Conservation (phyloP, 108 stramenopile species). For the Cyclotella cryptica region DNA sequence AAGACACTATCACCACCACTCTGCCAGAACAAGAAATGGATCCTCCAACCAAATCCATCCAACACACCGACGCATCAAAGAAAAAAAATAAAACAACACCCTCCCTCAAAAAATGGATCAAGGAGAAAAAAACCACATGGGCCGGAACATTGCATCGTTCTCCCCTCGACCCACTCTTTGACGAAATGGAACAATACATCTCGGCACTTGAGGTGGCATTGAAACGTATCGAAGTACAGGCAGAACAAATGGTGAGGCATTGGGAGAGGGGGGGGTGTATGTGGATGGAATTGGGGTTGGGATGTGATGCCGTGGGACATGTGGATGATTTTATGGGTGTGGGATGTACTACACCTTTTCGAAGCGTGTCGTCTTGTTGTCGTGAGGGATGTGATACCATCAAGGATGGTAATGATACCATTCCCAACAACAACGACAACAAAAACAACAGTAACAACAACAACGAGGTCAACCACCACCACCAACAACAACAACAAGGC, state of each 20-base stretch:
- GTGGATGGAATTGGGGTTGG: constrained; percentile 58
- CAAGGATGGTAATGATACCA: too few relatives aligned
- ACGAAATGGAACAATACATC: constrained; percentile 45
- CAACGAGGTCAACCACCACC: constrained; percentile 42
- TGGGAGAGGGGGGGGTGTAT: constrained; percentile 18
- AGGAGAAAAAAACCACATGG: constrained; percentile 48
- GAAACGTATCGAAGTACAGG: constrained; percentile 40
- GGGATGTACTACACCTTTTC: not conserved
- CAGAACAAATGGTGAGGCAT: constrained; percentile 33
- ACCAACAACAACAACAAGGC: constrained; percentile 40
- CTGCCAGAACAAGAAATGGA: too few relatives aligned
- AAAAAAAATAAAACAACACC: constrained; percentile 30
- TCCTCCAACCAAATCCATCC: too few relatives aligned
- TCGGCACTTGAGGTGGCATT: constrained; percentile 52
- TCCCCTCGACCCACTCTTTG: constrained; percentile 49
- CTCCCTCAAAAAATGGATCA: constrained; percentile 58
- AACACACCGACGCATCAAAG: too few relatives aligned
- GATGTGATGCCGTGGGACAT: constrained; percentile 51
- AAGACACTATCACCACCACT: too few relatives aligned
- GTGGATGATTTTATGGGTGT: constrained; percentile 32
- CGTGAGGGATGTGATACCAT: too few relatives aligned
- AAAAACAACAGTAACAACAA: too few relatives aligned
- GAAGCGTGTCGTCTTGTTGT: too few relatives aligned
- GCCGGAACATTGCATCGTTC: constrained; percentile 35
- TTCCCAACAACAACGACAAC: too few relatives aligned